phyloP scores from a whole-genome alignment of 2,329 filamentous ascomycete species.

The Elsinoe fawcettii region DNA sequence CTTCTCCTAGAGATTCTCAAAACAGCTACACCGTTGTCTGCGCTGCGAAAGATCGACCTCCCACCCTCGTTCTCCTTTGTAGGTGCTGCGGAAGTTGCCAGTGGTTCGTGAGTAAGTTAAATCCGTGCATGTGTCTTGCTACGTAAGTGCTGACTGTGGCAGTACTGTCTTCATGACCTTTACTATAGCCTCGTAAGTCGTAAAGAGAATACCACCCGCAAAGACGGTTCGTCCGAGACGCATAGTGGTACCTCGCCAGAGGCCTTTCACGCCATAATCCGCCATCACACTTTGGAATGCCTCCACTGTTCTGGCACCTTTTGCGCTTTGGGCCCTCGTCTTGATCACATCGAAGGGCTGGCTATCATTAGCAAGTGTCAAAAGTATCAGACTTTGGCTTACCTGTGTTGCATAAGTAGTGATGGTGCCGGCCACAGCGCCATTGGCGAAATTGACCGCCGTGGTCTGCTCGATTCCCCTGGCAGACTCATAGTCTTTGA shows the following conservation, averaged over 20 bases:
- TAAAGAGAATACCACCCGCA: conserved; percentile 60
- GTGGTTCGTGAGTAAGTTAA: no score
- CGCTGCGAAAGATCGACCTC: no score
- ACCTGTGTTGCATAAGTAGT: conserved; percentile 47
- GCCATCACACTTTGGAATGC: conserved; percentile 47
- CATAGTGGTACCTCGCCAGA: conserved; percentile 64
- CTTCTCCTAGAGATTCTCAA: no score
- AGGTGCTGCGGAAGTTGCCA: no score
- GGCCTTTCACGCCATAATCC: conserved; percentile 52
- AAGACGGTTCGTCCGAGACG: conserved; percentile 56
- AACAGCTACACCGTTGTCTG: no score
- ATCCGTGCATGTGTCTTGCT: not conserved
- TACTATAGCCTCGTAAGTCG: conserved; percentile 52
- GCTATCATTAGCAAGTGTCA: not conserved
- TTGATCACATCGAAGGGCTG: conserved; percentile 59
- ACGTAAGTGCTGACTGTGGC: conserved; percentile 11
- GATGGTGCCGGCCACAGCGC: conserved; percentile 52
- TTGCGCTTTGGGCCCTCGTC: conserved; percentile 53
- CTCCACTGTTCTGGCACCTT: conserved; percentile 50
- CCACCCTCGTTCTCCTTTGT: no score
- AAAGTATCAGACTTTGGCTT: not conserved
- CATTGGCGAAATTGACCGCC: conserved; percentile 53
- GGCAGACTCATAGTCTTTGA: conserved; percentile 51
- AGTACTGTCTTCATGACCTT: conserved; percentile 38
- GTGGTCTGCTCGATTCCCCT: conserved; percentile 44